Base-by-base conservation (phyloP, 495 filamentous ascomycete genomes). In the Penicillium nucicola region DNA sequence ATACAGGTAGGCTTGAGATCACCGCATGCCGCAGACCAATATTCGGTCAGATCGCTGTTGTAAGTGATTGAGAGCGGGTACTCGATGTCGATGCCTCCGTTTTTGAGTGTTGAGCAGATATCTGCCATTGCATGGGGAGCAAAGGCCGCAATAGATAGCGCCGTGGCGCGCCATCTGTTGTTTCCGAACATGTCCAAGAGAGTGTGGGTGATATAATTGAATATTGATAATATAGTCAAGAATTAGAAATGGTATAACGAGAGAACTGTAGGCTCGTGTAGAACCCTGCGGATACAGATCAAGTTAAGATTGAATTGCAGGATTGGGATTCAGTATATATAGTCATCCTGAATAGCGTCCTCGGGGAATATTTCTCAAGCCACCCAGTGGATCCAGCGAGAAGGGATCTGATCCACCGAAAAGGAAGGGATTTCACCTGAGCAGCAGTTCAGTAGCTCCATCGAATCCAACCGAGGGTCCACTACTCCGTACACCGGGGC, bases 1-100 rank as follows among this genome's bases (percentile, higher is more conserved):
- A 74, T 74, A 22, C 71, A 74, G 57, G 57, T 71, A 14, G 71
- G 71, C 41, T 59, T 60, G 35, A 74, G 66, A 31, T 68, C 67
- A 9, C 67, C 63, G 45, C 71, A 74, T 30, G 69, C 71, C 3
- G 57, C 55, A 2, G 71, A 74, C 71, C 71, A 74, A 47, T 74
- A 74, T 12, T 71, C 53, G 5, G 55, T 58, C 38, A 68, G 33
- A 5, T 68, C 69, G 13, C 39, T 18, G 8, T 25, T 40, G 39
- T 72, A 74, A 25, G 48, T 50, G 15, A 65, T 15, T 15, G 71
- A 47, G 2, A 69, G 44, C 3, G 52, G 62, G 13, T 57, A 54
- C 38, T 72, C 57, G 41, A 69, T 43, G 9, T 63, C 38, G n/a
- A 73, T 62, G 4, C 62, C 64, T 5, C 56, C 50, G 2, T 52